Evolutionary conservation across 148 eudicot genomes (phyloP), one percentile per base, ranked within the genome.

Genomic region (Diospyros kaki): DNA sequence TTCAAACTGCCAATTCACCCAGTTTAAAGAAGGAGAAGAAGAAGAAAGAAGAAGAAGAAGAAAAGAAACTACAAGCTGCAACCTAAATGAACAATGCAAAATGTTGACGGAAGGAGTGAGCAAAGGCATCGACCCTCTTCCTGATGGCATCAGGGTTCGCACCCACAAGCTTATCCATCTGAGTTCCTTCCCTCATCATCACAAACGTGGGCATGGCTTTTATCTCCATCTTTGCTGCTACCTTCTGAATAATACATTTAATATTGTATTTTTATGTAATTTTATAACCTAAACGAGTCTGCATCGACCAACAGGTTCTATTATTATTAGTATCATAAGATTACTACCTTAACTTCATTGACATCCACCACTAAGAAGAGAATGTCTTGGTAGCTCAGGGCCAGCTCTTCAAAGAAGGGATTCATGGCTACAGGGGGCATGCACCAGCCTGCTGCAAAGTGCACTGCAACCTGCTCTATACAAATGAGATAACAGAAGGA

Each of bases 141-240:
- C n/a, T 43, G 2, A 80, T 45, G 58, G 51, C 79, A 40, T 61
- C 52, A 60, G 72, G 75, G 40, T 81, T 84, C 14, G 81, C 77
- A 6, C 86, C 84, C 72, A 81, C 84, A 72, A 83, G 62, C 77
- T 51, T 77, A 59, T 83, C 86, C 58, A 66, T 64, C 42, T 61
- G 39, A 9, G 54, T 45, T 75, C 77, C 86, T 66, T 78, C 59
- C 69, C n/a, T 78, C 77, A 84, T 75, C 80, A 84, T 11, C 75
- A 81, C 38, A 75, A 81, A 84, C 15, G 82, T 84, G 39, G 84
- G 86, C 84, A 84, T 81, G 43, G 82, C 81, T 67, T 84, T 84
- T 44, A 84, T 51, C 63, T 71, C 82, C 82, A 84, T 72, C 77
- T 74, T 72, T 59, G 71, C 71, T 12, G 82, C 80, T 38, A 78